Base-by-base conservation (phyloP, 129 eudicot species). In the Centrapalus pauciflorus region DNA sequence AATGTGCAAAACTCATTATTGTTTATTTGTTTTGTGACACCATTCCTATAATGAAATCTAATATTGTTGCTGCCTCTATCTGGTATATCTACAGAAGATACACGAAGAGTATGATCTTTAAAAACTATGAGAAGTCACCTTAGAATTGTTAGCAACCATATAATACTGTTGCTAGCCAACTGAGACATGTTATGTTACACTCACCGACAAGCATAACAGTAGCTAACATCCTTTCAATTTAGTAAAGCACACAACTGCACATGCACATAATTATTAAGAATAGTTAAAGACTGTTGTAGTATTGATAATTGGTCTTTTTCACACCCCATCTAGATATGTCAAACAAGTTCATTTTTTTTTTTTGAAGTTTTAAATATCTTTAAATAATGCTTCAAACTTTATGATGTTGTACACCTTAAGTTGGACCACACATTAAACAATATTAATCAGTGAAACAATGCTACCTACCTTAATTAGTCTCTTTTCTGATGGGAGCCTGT, bases 71-170 rank as follows among this genome's bases (percentile, higher is more conserved):
- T 6, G 12, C 11, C 25, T 48, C 25, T 24, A 48, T 17, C 19
- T 48, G 23, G 54, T 11, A 12, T 17, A 40, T 37, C 1, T 33
- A 6, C 10, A 24, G 28, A 19, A 20, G 30, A 66, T 28, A 19
- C 30, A 48, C 50, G 29, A 29, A 29, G 29, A 48, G 24, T 45
- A 43, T 45, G 40, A 57, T 43, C 57, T 66, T 27, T 48, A 66
- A 48, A 19, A 19, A 19, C 49, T 48, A 30, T 17, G 28, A 21
- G 29, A 49, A 49, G 28, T 66, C 1, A 66, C 24, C 30, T 66
- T 66, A n/a, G n/a, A n/a, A n/a, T n/a, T n/a, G n/a, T n/a, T n/a
- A 28, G 60, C 71, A 29, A 66, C 71, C 29, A 11, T 50, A 48
- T 43, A 45, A 25, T 5, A 66, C 71, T 48, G 57, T 66, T 66